A percentile compares a stretch with the other conserved stretches of the same genome.
Evolutionary conservation across 1,139 yeast species (phyloP).

Genomic region (Geotrichum candidum): DNA sequence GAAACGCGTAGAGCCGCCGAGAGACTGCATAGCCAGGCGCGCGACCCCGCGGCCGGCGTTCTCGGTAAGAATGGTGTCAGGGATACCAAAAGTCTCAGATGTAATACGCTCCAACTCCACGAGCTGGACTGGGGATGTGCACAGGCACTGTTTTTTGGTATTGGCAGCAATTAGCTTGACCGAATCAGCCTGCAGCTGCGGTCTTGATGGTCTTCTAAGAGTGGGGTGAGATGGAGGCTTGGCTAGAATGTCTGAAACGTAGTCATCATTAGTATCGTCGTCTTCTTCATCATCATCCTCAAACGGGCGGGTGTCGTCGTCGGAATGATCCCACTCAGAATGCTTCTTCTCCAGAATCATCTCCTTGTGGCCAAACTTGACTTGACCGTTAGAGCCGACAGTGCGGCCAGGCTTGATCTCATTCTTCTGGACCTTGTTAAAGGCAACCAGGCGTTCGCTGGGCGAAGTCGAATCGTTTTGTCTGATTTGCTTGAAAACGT

Average conservation of each 20-base stretch:
- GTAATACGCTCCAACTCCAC: conserved; percentile 69
- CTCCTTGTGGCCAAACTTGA: conserved; percentile 61
- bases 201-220: conserved; percentile 15
- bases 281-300: conserved; percentile 33
- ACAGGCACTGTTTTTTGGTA: conserved; percentile 38
- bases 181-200: conserved; percentile 15
- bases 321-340: conserved; percentile 20
- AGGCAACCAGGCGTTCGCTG: conserved; percentile 63
- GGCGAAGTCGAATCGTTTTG: conserved; percentile 57
- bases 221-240: conserved; percentile 15
- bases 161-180: conserved; percentile 17
- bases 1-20: conserved; percentile 65
- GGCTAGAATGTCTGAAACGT: conserved; percentile 24
- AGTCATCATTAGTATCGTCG: conserved; percentile 15
- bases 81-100: conserved; percentile 46
- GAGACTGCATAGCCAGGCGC: conserved; percentile 50
- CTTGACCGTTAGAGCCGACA: conserved; percentile 13
- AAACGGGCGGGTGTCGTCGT: conserved; percentile 35
- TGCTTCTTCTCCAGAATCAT: conserved; percentile 53
- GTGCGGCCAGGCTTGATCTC: conserved; percentile 17
- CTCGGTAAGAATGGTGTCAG: conserved; percentile 52
- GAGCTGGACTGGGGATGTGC: conserved; percentile 75
- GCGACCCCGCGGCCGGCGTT: conserved; percentile 67
- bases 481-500: conserved; percentile 73
- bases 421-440: conserved; percentile 44